Conservation (phyloP, 75 land plant species). For the Picea glauca region DNA sequence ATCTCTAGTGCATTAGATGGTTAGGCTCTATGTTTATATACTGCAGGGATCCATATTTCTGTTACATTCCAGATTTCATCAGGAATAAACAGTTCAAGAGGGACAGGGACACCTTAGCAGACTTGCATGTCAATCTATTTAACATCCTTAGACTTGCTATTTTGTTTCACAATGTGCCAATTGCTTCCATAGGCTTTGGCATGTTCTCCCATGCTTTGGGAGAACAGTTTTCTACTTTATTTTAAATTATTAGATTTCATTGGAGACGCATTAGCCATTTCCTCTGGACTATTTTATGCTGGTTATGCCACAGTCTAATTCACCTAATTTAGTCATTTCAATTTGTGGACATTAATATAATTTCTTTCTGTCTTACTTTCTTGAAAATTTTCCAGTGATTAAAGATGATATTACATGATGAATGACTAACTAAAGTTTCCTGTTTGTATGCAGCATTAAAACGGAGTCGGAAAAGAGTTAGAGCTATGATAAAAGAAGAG, state of each 20-base stretch:
- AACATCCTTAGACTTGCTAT: not conserved
- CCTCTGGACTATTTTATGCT: too few relatives aligned
- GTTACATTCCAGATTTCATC: not conserved
- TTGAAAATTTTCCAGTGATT: not conserved
- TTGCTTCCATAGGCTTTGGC: too few relatives aligned
- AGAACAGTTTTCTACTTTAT: too few relatives aligned
- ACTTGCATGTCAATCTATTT: not conserved
- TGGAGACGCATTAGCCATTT: too few relatives aligned
- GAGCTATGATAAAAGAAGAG: slow-evolving; percentile 28
- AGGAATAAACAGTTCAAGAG: not conserved
- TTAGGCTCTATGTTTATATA: not conserved
- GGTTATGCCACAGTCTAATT: too few relatives aligned
- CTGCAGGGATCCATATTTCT: not conserved
- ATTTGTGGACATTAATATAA: too few relatives aligned
- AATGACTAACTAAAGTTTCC: not conserved
- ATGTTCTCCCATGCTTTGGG: too few relatives aligned
- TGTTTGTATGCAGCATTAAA: slow-evolving; percentile 28
- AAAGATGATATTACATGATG: not conserved
- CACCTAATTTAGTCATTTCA: too few relatives aligned
- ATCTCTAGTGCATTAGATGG: not conserved
- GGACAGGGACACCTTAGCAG: not conserved
- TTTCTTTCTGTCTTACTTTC: not conserved
- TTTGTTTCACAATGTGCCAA: not conserved
- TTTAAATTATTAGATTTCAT: too few relatives aligned
- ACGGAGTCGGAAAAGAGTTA: slow-evolving; percentile 47